These are phyloP conservation scores for Fraxinus floribunda DNA, from an alignment of 305 asterid species.

Conservation along the genomic window DNA sequence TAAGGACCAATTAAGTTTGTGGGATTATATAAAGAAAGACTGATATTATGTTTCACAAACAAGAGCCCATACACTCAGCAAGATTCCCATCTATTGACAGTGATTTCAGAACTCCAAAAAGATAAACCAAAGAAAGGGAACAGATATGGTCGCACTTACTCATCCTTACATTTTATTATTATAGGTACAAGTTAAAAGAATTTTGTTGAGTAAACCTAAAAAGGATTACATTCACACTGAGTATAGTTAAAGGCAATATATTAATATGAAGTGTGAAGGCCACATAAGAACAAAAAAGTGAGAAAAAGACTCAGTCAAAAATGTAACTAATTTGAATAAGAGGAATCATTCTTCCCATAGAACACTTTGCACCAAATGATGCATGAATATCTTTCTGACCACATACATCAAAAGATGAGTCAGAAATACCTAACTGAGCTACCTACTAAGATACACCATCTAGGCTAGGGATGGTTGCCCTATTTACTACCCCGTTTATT, in stretches of 20 bases:
- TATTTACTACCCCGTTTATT: too few species aligned
- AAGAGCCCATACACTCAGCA: slow-evolving; percentile 12
- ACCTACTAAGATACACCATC: background rate
- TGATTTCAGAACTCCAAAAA: background rate
- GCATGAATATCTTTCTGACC: background rate
- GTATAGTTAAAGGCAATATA: background rate
- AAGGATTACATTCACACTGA: background rate
- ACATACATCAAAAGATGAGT: background rate
- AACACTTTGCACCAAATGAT: background rate
- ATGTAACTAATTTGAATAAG: background rate
- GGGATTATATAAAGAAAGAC: background rate
- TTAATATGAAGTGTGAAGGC: background rate
- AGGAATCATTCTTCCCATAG: background rate
- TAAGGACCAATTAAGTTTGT: background rate
- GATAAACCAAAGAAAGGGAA: background rate
- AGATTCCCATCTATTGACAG: slow-evolving; percentile 6
- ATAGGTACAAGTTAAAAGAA: background rate
- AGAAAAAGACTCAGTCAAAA: background rate
- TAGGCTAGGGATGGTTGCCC: too few species aligned
- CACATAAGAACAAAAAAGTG: background rate
- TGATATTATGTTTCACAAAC: background rate
- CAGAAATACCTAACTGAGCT: background rate
- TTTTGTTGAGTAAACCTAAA: background rate
- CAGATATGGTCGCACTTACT: background rate
- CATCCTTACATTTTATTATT: background rate